Evolutionary conservation across 495 filamentous ascomycete genomes (phyloP).

Genomic region (Daldinia loculata): DNA sequence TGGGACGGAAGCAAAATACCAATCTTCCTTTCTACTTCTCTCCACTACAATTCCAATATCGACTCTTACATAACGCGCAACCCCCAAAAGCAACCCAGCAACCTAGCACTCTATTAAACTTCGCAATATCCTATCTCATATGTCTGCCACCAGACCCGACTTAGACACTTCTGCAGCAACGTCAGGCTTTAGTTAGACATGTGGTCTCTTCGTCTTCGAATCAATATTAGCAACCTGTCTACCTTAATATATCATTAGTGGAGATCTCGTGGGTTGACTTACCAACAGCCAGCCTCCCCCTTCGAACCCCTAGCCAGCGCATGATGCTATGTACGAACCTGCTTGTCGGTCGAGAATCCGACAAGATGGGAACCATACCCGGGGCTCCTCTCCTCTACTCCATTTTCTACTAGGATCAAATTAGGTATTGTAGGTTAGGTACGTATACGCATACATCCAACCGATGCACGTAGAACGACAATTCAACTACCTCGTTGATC

Average conservation of each 20-base stretch:
- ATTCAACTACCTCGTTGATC: constrained; percentile 1
- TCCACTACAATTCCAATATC: constrained; percentile 33
- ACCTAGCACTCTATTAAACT: not conserved
- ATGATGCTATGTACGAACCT: constrained; percentile 17
- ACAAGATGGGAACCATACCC: constrained; percentile 20
- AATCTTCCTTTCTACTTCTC: constrained; percentile 20
- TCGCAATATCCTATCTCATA: constrained; percentile 19
- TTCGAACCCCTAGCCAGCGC: constrained; percentile 19
- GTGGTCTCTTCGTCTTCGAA: constrained; percentile 27
- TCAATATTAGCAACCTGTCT: constrained; percentile 3
- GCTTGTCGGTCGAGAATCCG: constrained; percentile 22
- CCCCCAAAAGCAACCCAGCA: not conserved
- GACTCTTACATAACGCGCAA: constrained; percentile 24
- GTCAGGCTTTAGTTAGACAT: constrained; percentile 26
- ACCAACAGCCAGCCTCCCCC: constrained; percentile 24
- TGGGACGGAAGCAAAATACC: constrained; percentile 26
- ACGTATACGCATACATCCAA: not conserved
- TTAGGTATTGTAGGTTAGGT: constrained; percentile 5
- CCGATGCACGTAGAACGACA: not conserved
- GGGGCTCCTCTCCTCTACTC: constrained; percentile 1
- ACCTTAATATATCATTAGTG: constrained; percentile 16
- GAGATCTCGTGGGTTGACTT: constrained; percentile 15
- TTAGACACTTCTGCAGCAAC: constrained; percentile 26
- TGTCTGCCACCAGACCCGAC: constrained; percentile 32
- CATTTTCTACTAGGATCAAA: constrained; percentile 5